phyloP scores from a whole-genome alignment of 179 eudicot genomes.

The Silene vulgaris region DNA sequence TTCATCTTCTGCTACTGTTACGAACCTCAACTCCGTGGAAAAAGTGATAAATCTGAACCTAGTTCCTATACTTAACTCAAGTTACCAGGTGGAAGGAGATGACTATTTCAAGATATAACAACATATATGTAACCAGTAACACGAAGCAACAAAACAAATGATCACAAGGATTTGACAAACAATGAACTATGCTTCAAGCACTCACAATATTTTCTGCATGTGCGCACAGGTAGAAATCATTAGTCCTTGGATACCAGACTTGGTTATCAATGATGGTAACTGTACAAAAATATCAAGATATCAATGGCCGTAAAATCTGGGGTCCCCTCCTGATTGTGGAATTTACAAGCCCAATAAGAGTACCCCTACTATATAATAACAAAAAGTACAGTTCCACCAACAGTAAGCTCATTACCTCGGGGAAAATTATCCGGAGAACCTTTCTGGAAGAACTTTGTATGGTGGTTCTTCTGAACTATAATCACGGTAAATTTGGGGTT shows the following conservation, averaged over 20 bases:
- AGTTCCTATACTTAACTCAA: no score
- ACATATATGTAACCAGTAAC: no score
- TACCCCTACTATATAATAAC: neutral
- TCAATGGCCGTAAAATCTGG: neutral
- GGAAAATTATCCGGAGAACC: slow-evolving; percentile 51
- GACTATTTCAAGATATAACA: no score
- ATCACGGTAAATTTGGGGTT: slow-evolving; percentile 61
- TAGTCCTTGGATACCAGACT: slow-evolving; percentile 33
- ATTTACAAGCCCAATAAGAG: neutral
- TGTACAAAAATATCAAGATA: neutral
- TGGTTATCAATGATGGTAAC: slow-evolving; percentile 35
- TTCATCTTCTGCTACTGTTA: neutral
- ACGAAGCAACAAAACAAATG: neutral
- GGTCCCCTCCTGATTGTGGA: neutral
- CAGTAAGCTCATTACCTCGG: slow-evolving; percentile 23
- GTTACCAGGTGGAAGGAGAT: no score
- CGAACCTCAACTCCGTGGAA: neutral
- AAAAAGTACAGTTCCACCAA: neutral
- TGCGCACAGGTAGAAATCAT: slow-evolving; percentile 41
- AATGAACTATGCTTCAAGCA: neutral
- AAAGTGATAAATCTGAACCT: no score
- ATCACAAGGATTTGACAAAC: neutral
- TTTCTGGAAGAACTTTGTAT: slow-evolving; percentile 70
- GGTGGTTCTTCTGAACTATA: slow-evolving; percentile 82
- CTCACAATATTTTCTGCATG: slow-evolving; percentile 42